These are phyloP conservation scores for Hypoxylon rickii DNA, from an alignment of 495 filamentous ascomycete species.

Conservation along the genomic window DNA sequence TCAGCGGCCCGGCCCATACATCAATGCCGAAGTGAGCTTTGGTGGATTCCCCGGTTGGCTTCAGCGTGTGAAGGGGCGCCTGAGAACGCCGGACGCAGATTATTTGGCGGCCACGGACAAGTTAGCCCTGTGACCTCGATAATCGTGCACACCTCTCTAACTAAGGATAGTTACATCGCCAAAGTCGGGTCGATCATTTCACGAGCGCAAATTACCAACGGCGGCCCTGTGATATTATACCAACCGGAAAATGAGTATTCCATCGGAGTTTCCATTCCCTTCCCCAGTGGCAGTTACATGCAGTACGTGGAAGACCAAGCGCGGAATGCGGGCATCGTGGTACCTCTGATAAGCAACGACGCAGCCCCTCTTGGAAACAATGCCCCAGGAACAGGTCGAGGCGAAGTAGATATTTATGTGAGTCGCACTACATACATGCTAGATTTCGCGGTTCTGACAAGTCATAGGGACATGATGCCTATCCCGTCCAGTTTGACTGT, in stretches of 20 bases:
- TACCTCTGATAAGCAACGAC: conserved; percentile 81
- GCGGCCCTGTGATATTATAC: conserved; percentile 74
- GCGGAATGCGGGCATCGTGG: conserved; percentile 68
- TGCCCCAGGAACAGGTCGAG: conserved; percentile 65
- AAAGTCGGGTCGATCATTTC: conserved; percentile 67
- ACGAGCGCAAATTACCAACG: conserved; percentile 76
- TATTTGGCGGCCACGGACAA: conserved; percentile 71
- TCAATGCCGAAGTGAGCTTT: conserved; percentile 60
- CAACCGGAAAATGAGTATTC: conserved; percentile 84
- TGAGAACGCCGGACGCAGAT: conserved; percentile 61
- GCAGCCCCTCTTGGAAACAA: conserved; percentile 61
- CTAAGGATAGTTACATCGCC: too few species aligned
- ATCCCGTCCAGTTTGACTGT: conserved; percentile 71
- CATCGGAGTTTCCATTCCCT: conserved; percentile 20
- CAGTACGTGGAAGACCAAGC: conserved; percentile 70
- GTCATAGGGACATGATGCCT: conserved; percentile 75
- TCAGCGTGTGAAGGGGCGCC: conserved; percentile 63
- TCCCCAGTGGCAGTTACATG: conserved; percentile 69
- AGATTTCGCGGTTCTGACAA: too few species aligned
- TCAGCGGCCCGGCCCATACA: conserved; percentile 62
- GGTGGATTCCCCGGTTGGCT: conserved; percentile 49
- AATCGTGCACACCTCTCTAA: too few species aligned
- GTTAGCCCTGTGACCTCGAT: too few species aligned
- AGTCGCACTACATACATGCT: too few species aligned
- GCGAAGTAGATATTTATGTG: conserved; percentile 77